These are phyloP conservation scores for Metarhizium brunneum DNA, from an alignment of 2,329 filamentous ascomycete species.

Conservation along the genomic window DNA sequence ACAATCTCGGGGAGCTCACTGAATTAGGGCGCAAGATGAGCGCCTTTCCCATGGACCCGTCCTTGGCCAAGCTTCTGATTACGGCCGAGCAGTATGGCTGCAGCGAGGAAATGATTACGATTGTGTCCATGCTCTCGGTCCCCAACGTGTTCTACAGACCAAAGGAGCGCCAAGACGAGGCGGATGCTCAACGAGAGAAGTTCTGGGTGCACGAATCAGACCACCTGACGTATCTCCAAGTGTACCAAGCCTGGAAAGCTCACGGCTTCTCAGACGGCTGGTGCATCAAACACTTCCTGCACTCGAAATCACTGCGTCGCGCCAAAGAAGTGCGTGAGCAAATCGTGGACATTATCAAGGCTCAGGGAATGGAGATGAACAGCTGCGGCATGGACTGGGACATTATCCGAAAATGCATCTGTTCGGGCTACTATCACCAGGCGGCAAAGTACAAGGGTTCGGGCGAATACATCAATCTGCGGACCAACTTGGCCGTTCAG, in stretches of 20 bases:
- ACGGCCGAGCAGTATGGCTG: slow-evolving; percentile 84
- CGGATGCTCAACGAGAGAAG: slow-evolving; percentile 89
- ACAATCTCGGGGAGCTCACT: slow-evolving; percentile 90
- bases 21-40: slow-evolving; percentile 87
- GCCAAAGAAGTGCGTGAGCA: slow-evolving; percentile 94
- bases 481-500: slow-evolving; percentile 88
- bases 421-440: slow-evolving; percentile 96
- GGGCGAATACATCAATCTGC: slow-evolving; percentile 93
- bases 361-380: slow-evolving; percentile 79
- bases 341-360: slow-evolving; percentile 84
- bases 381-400: slow-evolving; percentile 98
- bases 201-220: slow-evolving; percentile 98
- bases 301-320: slow-evolving; percentile 84
- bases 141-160: slow-evolving; percentile 95
- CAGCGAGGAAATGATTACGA: slow-evolving; percentile 95
- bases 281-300: slow-evolving; percentile 89
- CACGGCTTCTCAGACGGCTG: slow-evolving; percentile 86
- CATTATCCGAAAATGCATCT: slow-evolving; percentile 89
- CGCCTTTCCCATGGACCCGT: slow-evolving; percentile 95
- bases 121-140: slow-evolving; percentile 95
- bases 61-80: slow-evolving; percentile 88
- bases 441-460: slow-evolving; percentile 93
- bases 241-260: slow-evolving; percentile 89
- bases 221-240: slow-evolving; percentile 89
- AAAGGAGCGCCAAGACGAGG: slow-evolving; percentile 93